A percentile compares a stretch with the other conserved stretches of the same genome.
Evolutionary conservation across 106 monocot genomes (phyloP).

Genomic region (Dioscorea alata): DNA sequence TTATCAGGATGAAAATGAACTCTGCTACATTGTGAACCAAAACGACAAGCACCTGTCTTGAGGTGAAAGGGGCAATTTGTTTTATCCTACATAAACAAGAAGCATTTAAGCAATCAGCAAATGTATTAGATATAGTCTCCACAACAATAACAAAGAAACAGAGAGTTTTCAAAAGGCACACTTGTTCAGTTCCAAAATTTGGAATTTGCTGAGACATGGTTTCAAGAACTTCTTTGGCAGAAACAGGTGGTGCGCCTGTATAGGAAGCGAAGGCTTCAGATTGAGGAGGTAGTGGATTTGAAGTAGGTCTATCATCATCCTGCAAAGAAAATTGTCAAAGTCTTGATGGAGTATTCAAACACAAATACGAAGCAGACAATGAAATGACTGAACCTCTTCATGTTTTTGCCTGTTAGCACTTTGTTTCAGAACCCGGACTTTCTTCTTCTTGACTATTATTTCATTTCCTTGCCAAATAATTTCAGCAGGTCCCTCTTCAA

Average conservation of each 20-base stretch:
- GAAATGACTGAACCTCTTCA: constrained; percentile 29
- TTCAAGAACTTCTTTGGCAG: constrained; percentile 68
- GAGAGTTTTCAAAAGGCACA: constrained; percentile 4
- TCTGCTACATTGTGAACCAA: constrained; percentile 79
- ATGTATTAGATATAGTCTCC: not conserved
- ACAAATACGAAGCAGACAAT: not conserved
- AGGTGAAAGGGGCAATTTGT: constrained; percentile 97
- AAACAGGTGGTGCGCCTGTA: constrained; percentile 17
- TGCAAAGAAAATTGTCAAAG: constrained; percentile 25
- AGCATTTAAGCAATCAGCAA: not conserved
- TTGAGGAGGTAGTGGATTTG: constrained; percentile 92
- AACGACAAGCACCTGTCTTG: constrained; percentile 93
- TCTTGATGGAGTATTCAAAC: not conserved
- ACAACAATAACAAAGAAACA: not conserved
- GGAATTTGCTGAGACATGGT: constrained; percentile 78
- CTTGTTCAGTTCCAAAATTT: constrained; percentile 98
- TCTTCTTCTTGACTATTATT: constrained; percentile 91
- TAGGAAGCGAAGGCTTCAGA: constrained; percentile 58
- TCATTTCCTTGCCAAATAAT: constrained; percentile 95
- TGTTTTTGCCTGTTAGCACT: constrained; percentile 13
- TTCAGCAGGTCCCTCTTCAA: constrained; percentile 85
- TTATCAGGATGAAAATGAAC: constrained; percentile 97
- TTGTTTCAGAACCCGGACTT: constrained; percentile 46
- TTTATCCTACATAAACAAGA: constrained; percentile 63
- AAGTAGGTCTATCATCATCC: constrained; percentile 86